Base-by-base conservation (phyloP, 176 grass and related monocot species). In the Avena atlantica region DNA sequence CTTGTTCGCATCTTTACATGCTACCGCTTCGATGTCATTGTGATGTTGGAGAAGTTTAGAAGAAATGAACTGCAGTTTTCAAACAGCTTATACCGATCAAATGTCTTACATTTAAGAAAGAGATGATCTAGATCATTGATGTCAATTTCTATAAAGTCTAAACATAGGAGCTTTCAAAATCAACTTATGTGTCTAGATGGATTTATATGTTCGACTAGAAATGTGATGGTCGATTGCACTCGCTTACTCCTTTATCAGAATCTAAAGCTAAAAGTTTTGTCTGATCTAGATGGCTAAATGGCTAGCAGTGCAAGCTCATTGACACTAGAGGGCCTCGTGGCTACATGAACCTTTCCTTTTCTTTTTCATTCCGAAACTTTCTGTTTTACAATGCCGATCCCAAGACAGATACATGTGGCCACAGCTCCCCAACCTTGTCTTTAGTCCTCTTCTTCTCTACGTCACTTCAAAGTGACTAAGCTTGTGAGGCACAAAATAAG, bases 261-360 rank as follows among this genome's bases (percentile, higher is more conserved):
- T 77, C 48, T 80, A 87, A 84, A 89, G 80, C 62, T 86, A 84
- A 84, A 84, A 84, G 60, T 81, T 84, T 80, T 92, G 91, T 87
- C 85, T 89, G 84, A 83, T 87, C 84, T 89, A 89, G 87, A 81
- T 81, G 67, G 62, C 79, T 79, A 80, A 74, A 80, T 65, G 81
- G 86, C 84, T 85, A 88, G 50, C 82, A 83, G 86, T 93, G 88
- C 64, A 88, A 92, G 88, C 75, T 88, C 86, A 92, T 83, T 89
- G 92, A 82, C 79, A 90, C 87, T 80, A 87, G 70, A 84, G 63
- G 68, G 85, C 78, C 85, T 85, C 92, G 82, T 87, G 87, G 71
- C 74, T 85, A 47, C 89, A 87, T 93, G 78, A 47, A 86, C 85
- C 85, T 95, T 91, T 91, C 36, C 73, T 83, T 91, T 85, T 89